Evolutionary conservation across 1,284 basidiomycete species (phyloP), one percentile per base, ranked within the genome.

Genomic region (Pterula multifida): DNA sequence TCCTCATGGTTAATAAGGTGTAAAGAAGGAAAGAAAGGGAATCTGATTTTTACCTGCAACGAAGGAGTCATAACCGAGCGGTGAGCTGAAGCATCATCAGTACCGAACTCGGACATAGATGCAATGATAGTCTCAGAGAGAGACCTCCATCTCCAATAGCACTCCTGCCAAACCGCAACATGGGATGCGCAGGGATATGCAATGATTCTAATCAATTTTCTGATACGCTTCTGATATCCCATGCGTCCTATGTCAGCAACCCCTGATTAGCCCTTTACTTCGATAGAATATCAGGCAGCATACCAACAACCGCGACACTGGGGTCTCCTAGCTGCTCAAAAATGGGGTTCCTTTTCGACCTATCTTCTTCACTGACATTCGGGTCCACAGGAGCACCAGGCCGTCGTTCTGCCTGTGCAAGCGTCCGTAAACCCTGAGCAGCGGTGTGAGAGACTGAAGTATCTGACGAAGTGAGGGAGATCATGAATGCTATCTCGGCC

Each of bases 121-220:
- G 9, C 39, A 17, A 42, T 6, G 39, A 42, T 42, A 17, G 39
- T 9, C 21, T 42, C 78, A 6, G 71, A 72, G 44, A 86, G 62
- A 3, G 66, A 62, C 24, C 69, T 65, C 81, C 84, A 85, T 50
- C 82, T 67, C 65, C 72, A 78, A 62, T 84, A 90, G 51, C 82
- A 85, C 60, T 90, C 86, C 55, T 83, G 72, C 90, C 90, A 92
- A 1, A 87, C 81, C 2, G 82, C 81, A 46, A 85, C 70, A 56
- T 86, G 78, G 9, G 79, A 75, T 0, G 78, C 73, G 23, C 76
- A 77, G 6, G 84, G 79, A 17, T 73, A 72, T 1, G 79, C 71
- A 45, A 88, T 71, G 50, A 78, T 65, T 3, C 85, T 76, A 50
- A 90, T 62, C 35, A 88, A 66, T 60, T 81, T 84, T 11, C 90